Conservation (phyloP, 2,329 filamentous ascomycete genomes). For the Lecanoromycetidae sp. region DNA sequence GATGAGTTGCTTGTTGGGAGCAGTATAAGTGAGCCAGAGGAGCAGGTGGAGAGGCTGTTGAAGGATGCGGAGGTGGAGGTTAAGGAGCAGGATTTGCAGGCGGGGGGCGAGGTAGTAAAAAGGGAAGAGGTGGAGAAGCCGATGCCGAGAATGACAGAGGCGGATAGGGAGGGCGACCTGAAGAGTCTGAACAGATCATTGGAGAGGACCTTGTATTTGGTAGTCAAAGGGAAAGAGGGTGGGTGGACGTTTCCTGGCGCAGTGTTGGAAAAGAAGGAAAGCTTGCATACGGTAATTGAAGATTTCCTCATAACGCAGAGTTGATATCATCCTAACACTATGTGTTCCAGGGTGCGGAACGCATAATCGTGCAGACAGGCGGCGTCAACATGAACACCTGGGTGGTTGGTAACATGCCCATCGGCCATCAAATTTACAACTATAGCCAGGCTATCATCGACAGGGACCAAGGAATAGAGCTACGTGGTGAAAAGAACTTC, state of each 20-base stretch:
- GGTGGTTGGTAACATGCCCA: slow-evolving; percentile 81
- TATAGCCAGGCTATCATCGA: slow-evolving; percentile 34
- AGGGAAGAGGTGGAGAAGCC: slow-evolving; percentile 60
- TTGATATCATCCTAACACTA: background rate
- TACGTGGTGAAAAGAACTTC: slow-evolving; percentile 70
- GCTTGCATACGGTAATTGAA: slow-evolving; percentile 63
- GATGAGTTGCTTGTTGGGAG: slow-evolving; percentile 36
- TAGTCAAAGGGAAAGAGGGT: slow-evolving; percentile 51
- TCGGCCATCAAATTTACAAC: slow-evolving; percentile 61
- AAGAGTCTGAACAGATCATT: slow-evolving; percentile 68
- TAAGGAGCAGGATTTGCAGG: slow-evolving; percentile 22
- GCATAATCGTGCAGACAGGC: slow-evolving; percentile 62
- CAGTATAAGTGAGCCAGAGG: slow-evolving; percentile 7
- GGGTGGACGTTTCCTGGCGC: slow-evolving; percentile 73
- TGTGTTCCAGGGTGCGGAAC: slow-evolving; percentile 59
- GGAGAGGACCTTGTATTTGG: slow-evolving; percentile 72
- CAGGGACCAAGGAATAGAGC: slow-evolving; percentile 22
- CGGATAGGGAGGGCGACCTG: slow-evolving; percentile 62
- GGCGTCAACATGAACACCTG: slow-evolving; percentile 98
- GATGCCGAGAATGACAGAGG: slow-evolving; percentile 58
- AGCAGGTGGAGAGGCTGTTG: slow-evolving; percentile 50
- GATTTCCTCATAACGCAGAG: background rate
- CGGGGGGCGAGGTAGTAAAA: slow-evolving; percentile 33
- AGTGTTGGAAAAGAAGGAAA: slow-evolving; percentile 56
- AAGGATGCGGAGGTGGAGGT: slow-evolving; percentile 53